Evolutionary conservation across 352 stramenopile genomes (phyloP), one percentile per base, ranked within the genome.

Genomic region (Phytophthora agathidicida): DNA sequence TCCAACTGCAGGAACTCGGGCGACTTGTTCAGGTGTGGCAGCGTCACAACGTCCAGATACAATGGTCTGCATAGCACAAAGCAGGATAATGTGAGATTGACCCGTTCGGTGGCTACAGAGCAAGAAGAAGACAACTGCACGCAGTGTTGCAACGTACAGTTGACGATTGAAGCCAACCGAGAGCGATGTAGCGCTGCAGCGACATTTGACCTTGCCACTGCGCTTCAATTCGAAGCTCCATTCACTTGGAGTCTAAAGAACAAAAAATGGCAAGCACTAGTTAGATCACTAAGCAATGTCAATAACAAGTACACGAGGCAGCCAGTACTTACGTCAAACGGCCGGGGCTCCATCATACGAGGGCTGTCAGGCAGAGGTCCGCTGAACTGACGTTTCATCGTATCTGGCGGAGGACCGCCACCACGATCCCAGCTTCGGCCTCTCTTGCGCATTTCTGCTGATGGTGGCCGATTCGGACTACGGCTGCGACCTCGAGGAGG

Each of bases 1-100:
- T 86, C 68, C 23, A 90, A 53, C 61, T 87, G 79, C 47, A 94
- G 62, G 46, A 94, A 94, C 41, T 88, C 71, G 9, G 62, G 37
- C 13, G 75, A 90, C 44, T 80, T 77, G 42, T 57, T 67, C 31
- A 94, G 36, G n/a, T 80, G 80, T 11, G 84, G 82, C 19, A 92
- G 52, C 42, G 80, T 65, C 14, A 83, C 62, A 14, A 94, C 75
- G 39, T 92, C 71, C 39, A 94, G 52, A 55, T 74, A 73, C 48
- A 83, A 41, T 1, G 84, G 84, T 13, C 84, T 93, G 50, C 20
- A 59, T 3, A 65, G 14, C 33, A 37, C 33, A 31, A 14, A 44
- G 22, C 33, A 47, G 3, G 35, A 46, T 57, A 36, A 13, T 19
- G 44, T 51, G 13, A 69, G 41, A 20, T 42, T 44, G 53, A 36